phyloP scores from a whole-genome alignment of 1,284 basidiomycete species.

The Cystobasidiaceae sp. region DNA sequence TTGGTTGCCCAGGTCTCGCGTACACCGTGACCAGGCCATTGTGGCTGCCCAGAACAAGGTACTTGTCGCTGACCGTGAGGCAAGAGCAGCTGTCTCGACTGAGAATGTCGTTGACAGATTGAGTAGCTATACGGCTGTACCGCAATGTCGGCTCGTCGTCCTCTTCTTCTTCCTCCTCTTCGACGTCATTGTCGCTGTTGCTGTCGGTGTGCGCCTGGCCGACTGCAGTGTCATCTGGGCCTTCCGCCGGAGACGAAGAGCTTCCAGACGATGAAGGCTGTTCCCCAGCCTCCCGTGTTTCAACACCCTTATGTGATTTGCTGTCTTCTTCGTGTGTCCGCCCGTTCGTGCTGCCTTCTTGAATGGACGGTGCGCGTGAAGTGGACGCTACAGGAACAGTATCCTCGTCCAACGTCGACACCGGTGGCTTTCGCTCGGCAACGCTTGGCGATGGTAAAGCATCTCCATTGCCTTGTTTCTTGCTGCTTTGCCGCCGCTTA shows the following conservation, averaged over 20 bases:
- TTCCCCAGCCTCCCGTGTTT: neutral
- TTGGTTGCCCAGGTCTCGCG: conserved; percentile 1
- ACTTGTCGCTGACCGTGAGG: conserved; percentile 67
- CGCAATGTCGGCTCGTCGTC: conserved; percentile 60
- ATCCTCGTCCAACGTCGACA: too few species aligned
- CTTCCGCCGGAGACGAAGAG: neutral
- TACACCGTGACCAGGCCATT: conserved; percentile 78
- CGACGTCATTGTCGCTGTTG: neutral
- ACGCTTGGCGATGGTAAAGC: too few species aligned
- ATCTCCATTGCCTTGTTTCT: too few species aligned
- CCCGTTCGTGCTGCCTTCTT: neutral
- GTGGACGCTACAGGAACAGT: neutral
- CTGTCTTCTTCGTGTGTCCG: neutral
- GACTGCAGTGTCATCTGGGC: neutral
- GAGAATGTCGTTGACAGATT: conserved; percentile 66
- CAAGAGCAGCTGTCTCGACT: conserved; percentile 82
- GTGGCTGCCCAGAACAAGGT: conserved; percentile 81
- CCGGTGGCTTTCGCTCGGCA: too few species aligned
- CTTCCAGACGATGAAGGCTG: neutral
- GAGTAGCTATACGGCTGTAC: conserved; percentile 73
- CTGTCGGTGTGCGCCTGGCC: neutral
- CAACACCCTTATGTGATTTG: neutral
- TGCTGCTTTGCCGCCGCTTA: too few species aligned
- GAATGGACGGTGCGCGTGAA: neutral
- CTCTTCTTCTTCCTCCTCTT: conserved; percentile 31